A percentile compares a stretch with the other conserved stretches of the same genome.
Evolutionary conservation across 768 basidiomycete genomes (phyloP).

Genomic region (Russula virescens): DNA sequence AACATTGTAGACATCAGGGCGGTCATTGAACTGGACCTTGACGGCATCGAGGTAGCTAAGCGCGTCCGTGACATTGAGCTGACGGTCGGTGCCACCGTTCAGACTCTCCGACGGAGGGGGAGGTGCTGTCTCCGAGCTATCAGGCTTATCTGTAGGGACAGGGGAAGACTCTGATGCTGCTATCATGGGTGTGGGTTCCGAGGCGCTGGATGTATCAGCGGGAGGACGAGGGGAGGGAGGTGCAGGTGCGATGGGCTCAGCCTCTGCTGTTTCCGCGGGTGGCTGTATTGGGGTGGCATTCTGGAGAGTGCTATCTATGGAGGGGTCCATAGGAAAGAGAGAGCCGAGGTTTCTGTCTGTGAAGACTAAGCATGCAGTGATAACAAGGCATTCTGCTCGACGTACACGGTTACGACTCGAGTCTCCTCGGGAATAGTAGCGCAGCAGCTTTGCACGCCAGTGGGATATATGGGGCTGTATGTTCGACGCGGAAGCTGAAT

Average conservation of each 20-base stretch:
- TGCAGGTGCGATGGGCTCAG: background rate
- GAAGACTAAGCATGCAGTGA: background rate
- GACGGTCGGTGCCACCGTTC: slow-evolving; percentile 32
- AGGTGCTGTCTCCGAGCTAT: background rate
- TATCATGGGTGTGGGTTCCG: slow-evolving; percentile 1
- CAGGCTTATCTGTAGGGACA: background rate
- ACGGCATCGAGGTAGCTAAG: slow-evolving; percentile 59
- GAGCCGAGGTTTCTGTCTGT: background rate
- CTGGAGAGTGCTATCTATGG: slow-evolving; percentile 1
- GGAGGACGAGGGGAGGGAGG: background rate
- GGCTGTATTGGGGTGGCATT: background rate
- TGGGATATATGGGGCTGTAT: too few relatives aligned
- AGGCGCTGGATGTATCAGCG: background rate
- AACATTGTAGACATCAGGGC: slow-evolving; percentile 57
- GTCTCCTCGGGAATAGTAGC: too few relatives aligned
- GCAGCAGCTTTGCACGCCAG: too few relatives aligned
- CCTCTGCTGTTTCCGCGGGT: background rate
- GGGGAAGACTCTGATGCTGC: background rate
- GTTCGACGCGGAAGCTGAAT: too few relatives aligned
- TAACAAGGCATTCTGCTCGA: background rate
- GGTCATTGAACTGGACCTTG: slow-evolving; percentile 52
- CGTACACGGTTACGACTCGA: background rate
- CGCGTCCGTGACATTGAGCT: slow-evolving; percentile 57
- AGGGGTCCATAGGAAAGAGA: background rate
- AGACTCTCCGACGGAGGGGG: slow-evolving; percentile 13